Percentiles rank a stretch among this genome's conserved stretches.
phyloP scores from a whole-genome alignment of 2,329 filamentous ascomycete species.

The Ramichloridium luteum region DNA sequence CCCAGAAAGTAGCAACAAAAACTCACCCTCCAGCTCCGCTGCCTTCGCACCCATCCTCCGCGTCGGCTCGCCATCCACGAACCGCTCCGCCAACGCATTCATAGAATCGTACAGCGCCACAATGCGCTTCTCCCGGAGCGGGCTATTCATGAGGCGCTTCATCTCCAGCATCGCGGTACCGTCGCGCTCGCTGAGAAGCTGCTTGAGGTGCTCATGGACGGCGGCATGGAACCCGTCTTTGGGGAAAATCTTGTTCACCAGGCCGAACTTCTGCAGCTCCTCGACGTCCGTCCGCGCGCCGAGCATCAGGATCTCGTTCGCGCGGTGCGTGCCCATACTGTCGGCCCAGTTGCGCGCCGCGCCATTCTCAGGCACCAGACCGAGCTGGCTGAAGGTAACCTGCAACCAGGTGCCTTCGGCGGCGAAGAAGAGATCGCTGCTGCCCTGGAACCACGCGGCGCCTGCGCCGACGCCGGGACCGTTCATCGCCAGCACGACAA shows the following conservation, averaged over 20 bases:
- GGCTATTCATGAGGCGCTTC: conserved; percentile 18
- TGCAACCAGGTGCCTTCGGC: conserved; percentile 19
- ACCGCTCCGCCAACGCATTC: conserved; percentile 17
- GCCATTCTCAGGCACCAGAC: conserved; percentile 18
- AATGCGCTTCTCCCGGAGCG: conserved; percentile 13
- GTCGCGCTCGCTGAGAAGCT: conserved; percentile 15
- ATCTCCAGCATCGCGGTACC: conserved; percentile 20
- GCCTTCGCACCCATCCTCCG: conserved; percentile 20
- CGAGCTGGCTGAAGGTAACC: conserved; percentile 18
- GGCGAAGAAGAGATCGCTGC: conserved; percentile 18
- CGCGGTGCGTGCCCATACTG: conserved; percentile 16
- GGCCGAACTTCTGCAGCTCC: conserved; percentile 17
- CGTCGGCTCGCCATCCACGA: conserved; percentile 19
- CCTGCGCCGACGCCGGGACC: conserved; percentile 19
- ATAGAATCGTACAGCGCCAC: conserved; percentile 15
- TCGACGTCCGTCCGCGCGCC: conserved; percentile 16
- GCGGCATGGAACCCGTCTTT: conserved; percentile 16
- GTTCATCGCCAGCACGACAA: conserved; percentile 19
- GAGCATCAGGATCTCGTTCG: conserved; percentile 19
- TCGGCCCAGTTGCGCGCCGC: conserved; percentile 17
- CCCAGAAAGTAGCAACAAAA: background rate
- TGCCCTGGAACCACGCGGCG: conserved; percentile 20
- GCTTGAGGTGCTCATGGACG: conserved; percentile 15
- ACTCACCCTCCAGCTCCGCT: conserved; percentile 18
- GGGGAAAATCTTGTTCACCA: conserved; percentile 19